phyloP scores from a whole-genome alignment of 2,329 filamentous ascomycete genomes.

The Chrysoporthe puriensis region DNA sequence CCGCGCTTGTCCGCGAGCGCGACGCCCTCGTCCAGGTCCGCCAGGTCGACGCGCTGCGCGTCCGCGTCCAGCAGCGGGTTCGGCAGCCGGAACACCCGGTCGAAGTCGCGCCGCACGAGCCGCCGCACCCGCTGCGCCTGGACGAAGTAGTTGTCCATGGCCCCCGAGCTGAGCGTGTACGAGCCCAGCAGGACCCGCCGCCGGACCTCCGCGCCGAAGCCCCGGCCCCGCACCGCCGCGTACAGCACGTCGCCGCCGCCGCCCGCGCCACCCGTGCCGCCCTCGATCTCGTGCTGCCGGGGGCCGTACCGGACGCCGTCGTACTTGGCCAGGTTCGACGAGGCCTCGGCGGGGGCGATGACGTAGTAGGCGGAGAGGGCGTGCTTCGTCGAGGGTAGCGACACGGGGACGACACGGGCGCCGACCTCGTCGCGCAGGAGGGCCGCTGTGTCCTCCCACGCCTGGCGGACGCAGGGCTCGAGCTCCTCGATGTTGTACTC shows the following conservation, averaged over 20 bases:
- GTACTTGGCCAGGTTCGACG: slow-evolving; percentile 95
- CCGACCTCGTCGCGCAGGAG: slow-evolving; percentile 63
- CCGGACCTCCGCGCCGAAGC: slow-evolving; percentile 84
- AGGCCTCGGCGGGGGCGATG: slow-evolving; percentile 90
- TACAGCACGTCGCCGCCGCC: slow-evolving; percentile 69
- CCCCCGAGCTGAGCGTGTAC: slow-evolving; percentile 86
- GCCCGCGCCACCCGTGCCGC: no score
- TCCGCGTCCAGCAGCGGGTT: slow-evolving; percentile 66
- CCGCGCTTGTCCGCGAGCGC: slow-evolving; percentile 59
- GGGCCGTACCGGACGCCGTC: slow-evolving; percentile 83
- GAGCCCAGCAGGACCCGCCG: slow-evolving; percentile 86
- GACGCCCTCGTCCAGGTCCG: slow-evolving; percentile 60
- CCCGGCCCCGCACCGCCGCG: slow-evolving; percentile 70
- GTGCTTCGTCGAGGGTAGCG: slow-evolving; percentile 79
- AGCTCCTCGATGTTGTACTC: slow-evolving; percentile 93
- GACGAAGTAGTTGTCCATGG: slow-evolving; percentile 95
- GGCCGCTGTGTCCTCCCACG: slow-evolving; percentile 69
- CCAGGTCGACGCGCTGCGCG: slow-evolving; percentile 56
- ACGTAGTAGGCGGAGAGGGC: slow-evolving; percentile 95
- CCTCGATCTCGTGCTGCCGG: slow-evolving; percentile 24
- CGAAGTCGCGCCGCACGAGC: slow-evolving; percentile 84
- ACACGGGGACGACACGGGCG: slow-evolving; percentile 74
- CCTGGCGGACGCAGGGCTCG: slow-evolving; percentile 65
- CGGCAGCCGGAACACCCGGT: slow-evolving; percentile 69
- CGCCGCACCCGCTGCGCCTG: slow-evolving; percentile 88